phyloP scores from a whole-genome alignment of 2,329 filamentous ascomycete species.

The Cercospora zeina region DNA sequence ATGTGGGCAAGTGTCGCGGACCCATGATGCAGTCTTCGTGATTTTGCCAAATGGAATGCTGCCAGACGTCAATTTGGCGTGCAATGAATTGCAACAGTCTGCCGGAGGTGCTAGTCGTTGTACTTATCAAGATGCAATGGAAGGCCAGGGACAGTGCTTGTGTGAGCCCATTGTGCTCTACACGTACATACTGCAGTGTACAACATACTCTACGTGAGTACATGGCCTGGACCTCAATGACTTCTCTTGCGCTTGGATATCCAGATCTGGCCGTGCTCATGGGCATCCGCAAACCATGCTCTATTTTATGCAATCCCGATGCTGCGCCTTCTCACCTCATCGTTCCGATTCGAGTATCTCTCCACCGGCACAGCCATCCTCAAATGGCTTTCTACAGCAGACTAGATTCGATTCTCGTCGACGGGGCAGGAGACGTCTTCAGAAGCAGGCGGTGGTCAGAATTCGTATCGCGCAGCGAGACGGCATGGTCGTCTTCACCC shows the following conservation, averaged over 20 bases:
- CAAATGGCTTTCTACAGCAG: neutral
- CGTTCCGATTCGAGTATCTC: neutral
- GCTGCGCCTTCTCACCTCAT: neutral
- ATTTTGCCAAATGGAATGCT: neutral
- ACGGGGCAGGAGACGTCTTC: neutral
- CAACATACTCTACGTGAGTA: too few species aligned
- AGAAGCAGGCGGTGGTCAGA: neutral
- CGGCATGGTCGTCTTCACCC: neutral
- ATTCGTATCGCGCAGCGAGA: neutral
- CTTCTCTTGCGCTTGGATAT: neutral
- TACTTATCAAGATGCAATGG: neutral
- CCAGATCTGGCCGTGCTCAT: neutral
- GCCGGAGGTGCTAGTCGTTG: neutral
- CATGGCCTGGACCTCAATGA: neutral
- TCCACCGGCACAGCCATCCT: neutral
- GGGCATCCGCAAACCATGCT: neutral
- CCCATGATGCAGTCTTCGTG: neutral
- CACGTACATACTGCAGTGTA: too few species aligned
- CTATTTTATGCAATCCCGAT: neutral
- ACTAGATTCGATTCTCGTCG: neutral
- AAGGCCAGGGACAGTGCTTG: too few species aligned
- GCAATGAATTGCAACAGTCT: neutral
- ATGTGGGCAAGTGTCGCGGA: neutral
- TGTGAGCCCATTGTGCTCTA: too few species aligned
- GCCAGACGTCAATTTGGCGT: neutral